These are phyloP conservation scores for Histomonas meleagridis DNA, from an alignment of 208 protist species.

Conservation along the genomic window DNA sequence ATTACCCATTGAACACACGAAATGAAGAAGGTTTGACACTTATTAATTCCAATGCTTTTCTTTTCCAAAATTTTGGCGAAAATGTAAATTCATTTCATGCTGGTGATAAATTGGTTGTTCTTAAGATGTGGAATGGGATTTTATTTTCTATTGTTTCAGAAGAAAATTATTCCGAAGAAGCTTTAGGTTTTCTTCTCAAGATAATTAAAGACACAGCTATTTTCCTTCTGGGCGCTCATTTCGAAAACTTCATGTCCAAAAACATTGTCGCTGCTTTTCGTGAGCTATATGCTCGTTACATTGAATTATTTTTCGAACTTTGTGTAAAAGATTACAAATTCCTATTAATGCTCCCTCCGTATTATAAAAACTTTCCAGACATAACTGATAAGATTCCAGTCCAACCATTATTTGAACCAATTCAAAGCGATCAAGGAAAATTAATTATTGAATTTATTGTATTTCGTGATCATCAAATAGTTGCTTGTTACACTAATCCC, in stretches of 20 bases:
- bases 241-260: background rate
- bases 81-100: background rate
- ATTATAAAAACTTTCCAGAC: background rate
- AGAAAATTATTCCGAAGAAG: background rate
- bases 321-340: slow-evolving; percentile 27
- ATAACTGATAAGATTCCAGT: background rate
- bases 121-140: background rate
- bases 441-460: slow-evolving; percentile 4
- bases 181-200: background rate
- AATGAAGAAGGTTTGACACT: background rate
- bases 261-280: background rate
- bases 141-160: background rate
- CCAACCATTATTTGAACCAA: background rate
- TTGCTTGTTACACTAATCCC: background rate
- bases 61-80: background rate
- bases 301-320: background rate
- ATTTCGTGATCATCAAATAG: background rate
- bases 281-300: background rate
- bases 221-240: background rate
- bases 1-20: background rate
- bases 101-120: background rate
- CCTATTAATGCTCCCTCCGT: background rate
- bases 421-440: background rate
- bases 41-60: background rate
- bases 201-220: background rate